Base-by-base conservation (phyloP, 2,329 filamentous ascomycete species). In the Neofusicoccum parvum region DNA sequence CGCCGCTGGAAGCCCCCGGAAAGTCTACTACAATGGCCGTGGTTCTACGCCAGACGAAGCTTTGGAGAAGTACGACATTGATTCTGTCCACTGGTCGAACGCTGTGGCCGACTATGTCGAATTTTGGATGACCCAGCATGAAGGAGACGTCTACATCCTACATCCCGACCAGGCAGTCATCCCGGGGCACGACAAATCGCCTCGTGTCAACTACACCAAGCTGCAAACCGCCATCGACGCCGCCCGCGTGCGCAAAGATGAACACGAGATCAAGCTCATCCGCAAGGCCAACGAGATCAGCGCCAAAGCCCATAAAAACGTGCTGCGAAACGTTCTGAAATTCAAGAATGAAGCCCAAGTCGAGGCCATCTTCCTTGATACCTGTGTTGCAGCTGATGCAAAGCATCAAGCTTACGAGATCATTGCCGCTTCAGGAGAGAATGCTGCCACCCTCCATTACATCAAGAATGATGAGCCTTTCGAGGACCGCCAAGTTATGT, bases 381-480 rank as follows among this genome's bases (percentile, higher is more conserved):
- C 86, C 23, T 97, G 92, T 75, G 88, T 91, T 58, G 85, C 89
- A 7, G 82, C 85, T 62, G 91, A 90, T 68, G 90, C 92, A 3
- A 90, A 90, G 68, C 82, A 87, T 59, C 92, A 96, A 80, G 89
- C 94, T 0, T 99, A 99, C 75, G 87, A 89, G 53, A 86, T 93
- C n/a, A 97, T 99, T 70, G 92, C 92, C 51, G 94, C 91, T 1
- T 88, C 90, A 1, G 94, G 94, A 0, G 75, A 83, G n/a, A 95
- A 95, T 73, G 93, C 91, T 5, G 88, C 90, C 14, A 94, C 91
- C 0, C 82, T 98, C 46, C 95, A 99, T 78, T 99, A 99, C 76
- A 85, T 86, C 49, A 87, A 85, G 62, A 98, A 99, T 75, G 85
- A 96, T 72, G 85, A 90, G 71, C 79, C 88, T 1, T 85, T 98